Evolutionary conservation across 768 basidiomycete species (phyloP).

Genomic region (Sistotremastrum suecicum): DNA sequence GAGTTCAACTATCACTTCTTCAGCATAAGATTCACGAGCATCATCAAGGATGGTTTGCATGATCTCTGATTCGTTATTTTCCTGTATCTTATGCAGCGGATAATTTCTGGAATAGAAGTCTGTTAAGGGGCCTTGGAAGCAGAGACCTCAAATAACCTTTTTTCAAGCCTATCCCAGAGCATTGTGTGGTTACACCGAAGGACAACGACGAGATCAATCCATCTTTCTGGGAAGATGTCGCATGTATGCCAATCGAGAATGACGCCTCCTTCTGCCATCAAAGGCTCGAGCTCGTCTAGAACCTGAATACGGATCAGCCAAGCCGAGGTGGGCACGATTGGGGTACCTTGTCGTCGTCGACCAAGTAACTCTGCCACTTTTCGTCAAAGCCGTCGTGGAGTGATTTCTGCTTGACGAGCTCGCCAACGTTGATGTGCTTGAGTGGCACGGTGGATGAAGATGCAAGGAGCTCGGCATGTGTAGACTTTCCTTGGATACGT

Average conservation of each 20-base stretch:
- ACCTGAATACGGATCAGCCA: constrained; percentile 33
- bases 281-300: constrained; percentile 73
- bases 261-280: constrained; percentile 55
- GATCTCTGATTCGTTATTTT: constrained; percentile 98
- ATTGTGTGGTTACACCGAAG: constrained; percentile 76
- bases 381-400: constrained; percentile 80
- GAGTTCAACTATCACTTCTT: constrained; percentile 80
- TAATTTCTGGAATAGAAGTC: constrained; percentile 44
- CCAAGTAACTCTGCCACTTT: constrained; percentile 89
- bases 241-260: constrained; percentile 94
- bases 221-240: constrained; percentile 88
- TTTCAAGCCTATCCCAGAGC: constrained; percentile 85
- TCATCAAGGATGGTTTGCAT: constrained; percentile 88
- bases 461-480: constrained; percentile 74
- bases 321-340: background rate
- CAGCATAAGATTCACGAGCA: constrained; percentile 70
- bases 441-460: constrained; percentile 57
- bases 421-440: constrained; percentile 79
- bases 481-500: constrained; percentile 50
- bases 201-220: constrained; percentile 92
- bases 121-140: background rate
- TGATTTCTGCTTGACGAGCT: constrained; percentile 71
- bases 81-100: constrained; percentile 84
- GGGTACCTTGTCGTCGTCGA: constrained; percentile 90
- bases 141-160: constrained; percentile 38